phyloP scores from a whole-genome alignment of 2,329 filamentous ascomycete species.

The Diaporthe amygdali region DNA sequence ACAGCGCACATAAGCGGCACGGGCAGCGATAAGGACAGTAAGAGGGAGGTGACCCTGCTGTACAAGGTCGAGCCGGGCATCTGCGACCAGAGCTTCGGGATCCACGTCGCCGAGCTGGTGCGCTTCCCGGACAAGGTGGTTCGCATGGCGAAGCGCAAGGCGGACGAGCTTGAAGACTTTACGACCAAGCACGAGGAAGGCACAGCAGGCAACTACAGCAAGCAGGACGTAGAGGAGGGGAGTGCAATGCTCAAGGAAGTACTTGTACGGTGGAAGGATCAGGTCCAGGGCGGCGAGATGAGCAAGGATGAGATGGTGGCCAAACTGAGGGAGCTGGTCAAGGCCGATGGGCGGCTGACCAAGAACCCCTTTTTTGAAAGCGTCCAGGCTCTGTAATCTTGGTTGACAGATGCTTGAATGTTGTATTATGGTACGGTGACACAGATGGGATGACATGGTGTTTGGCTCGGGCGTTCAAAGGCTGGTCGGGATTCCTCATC shows the following conservation, averaged over 20 bases:
- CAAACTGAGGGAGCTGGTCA: constrained; percentile 80
- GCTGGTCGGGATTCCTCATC: background rate
- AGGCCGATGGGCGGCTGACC: constrained; percentile 68
- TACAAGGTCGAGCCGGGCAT: constrained; percentile 97
- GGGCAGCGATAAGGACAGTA: constrained; percentile 46
- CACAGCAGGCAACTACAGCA: constrained; percentile 66
- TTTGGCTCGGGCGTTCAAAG: background rate
- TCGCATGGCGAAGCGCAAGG: constrained; percentile 98
- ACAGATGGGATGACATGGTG: background rate
- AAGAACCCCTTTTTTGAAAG: constrained; percentile 75
- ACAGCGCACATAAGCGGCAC: constrained; percentile 83
- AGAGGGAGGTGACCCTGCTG: constrained; percentile 88
- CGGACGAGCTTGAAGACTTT: constrained; percentile 97
- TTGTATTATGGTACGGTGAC: background rate
- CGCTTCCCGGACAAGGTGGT: constrained; percentile 97
- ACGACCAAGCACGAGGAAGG: constrained; percentile 74
- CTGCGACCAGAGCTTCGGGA: constrained; percentile 97
- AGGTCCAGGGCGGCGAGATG: constrained; percentile 65
- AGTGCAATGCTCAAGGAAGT: constrained; percentile 84
- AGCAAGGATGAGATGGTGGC: constrained; percentile 78
- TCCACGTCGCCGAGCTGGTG: constrained; percentile 96
- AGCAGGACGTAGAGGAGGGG: constrained; percentile 88
- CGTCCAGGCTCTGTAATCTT: constrained; percentile 56
- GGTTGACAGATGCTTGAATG: background rate
- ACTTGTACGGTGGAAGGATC: constrained; percentile 83